Base-by-base conservation (phyloP, 1,284 basidiomycete genomes). In the Tremellales sp. region DNA sequence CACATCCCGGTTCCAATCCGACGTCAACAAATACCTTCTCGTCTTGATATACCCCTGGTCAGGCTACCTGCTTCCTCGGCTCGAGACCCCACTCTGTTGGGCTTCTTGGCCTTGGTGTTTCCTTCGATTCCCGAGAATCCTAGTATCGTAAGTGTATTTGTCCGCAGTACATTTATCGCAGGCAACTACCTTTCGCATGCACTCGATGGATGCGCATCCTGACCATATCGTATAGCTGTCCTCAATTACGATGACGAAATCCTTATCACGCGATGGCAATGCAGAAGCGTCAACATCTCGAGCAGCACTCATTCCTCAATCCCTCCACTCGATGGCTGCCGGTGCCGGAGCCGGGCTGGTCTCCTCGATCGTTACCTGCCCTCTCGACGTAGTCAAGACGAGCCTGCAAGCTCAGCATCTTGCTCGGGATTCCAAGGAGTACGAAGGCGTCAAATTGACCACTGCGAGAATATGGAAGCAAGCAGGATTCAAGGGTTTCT, bases 311-410 rank as follows among this genome's bases (percentile, higher is more conserved):
- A 59, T 73, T 9, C 70, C 71, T 7, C 48, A 50, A 3, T 50
- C 58, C 32, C 62, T 72, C 38, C 70, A 71, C 52, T 74, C 71
- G 21, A 75, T 76, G 70, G 56, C 74, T 5, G 72, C 78, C 1
- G 79, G 79, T 16, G 78, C 77, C 0, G 78, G 76, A 3, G 79
- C 79, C 46, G 94, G 94, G 51, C 79, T 98, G 51, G 86, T 93
- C 57, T 86, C 89, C 45, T 90, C 87, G 70, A 79, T 98, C 56
- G 87, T 92, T 50, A 98, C 94, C 8, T 98, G 95, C 71, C 94
- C 94, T 6, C 79, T 98, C 48, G 94, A 98, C 71, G 94, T 98
- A 37, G 80, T 98, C 73, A 98, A 98, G 78, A 98, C 94, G 0
- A 88, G 89, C 57, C 75, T 98, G 36, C 94, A 98, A 75, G 94